A percentile compares a stretch with the other conserved stretches of the same genome.
Evolutionary conservation across 2,329 filamentous ascomycete species (phyloP).

Genomic region (Fusarium drepaniforme): DNA sequence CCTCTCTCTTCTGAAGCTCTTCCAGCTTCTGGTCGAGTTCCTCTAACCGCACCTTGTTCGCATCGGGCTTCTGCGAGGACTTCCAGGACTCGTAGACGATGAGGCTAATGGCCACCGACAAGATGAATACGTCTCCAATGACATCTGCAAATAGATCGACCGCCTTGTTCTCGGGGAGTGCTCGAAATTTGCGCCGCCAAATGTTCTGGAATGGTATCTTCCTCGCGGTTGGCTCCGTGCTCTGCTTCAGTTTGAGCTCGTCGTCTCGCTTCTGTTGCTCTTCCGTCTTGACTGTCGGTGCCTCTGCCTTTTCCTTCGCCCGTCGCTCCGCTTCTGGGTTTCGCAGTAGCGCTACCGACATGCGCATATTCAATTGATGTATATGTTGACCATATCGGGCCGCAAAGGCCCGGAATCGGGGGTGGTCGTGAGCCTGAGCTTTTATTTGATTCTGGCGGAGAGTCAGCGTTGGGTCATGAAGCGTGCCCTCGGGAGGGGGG

Average conservation of each 20-base stretch:
- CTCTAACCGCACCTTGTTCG: conserved; percentile 65
- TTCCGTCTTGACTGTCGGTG: conserved; percentile 74
- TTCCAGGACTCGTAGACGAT: conserved; percentile 74
- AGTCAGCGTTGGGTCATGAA: conserved; percentile 23
- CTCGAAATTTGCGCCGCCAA: conserved; percentile 72
- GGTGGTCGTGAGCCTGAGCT: conserved; percentile 73
- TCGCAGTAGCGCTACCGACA: conserved; percentile 70
- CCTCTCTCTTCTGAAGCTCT: conserved; percentile 62
- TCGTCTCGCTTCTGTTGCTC: conserved; percentile 70
- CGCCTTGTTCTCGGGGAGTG: conserved; percentile 73
- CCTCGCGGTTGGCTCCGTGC: conserved; percentile 41
- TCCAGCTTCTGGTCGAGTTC: conserved; percentile 62
- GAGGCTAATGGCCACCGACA: conserved; percentile 67
- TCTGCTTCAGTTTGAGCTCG: conserved; percentile 55
- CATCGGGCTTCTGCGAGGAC: conserved; percentile 70
- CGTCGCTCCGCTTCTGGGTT: conserved; percentile 68
- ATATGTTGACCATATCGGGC: conserved; percentile 73
- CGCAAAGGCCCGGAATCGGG: conserved; percentile 70
- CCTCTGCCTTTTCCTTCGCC: conserved; percentile 72
- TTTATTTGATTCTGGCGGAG: conserved; percentile 72
- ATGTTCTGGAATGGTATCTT: conserved; percentile 60
- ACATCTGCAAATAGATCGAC: conserved; percentile 77
- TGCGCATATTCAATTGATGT: conserved; percentile 76
- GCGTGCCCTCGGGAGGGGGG: neutral
- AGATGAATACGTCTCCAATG: conserved; percentile 72